phyloP scores from a whole-genome alignment of 768 basidiomycete species.

The Termitomyces sp. region DNA sequence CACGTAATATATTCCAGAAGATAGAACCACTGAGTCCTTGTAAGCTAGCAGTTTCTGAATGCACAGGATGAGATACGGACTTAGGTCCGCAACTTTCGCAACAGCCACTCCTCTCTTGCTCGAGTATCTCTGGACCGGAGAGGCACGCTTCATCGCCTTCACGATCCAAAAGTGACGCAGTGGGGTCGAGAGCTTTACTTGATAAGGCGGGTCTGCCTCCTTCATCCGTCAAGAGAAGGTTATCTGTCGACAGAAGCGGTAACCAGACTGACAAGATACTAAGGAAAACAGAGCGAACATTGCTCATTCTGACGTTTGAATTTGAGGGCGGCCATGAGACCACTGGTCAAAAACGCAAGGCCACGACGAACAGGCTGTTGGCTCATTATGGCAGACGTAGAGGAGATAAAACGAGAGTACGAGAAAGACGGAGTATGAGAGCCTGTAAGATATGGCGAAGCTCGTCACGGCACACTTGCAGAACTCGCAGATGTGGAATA shows the following conservation, averaged over 20 bases:
- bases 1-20: conserved; percentile 51
- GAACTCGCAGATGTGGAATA: too few relatives aligned
- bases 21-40: conserved; percentile 35
- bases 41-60: not conserved
- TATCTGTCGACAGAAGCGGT: conserved; percentile 25
- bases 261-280: not conserved
- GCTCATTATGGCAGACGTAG: conserved; percentile 10
- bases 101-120: conserved; percentile 29
- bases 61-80: not conserved
- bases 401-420: not conserved
- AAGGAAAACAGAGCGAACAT: conserved; percentile 26
- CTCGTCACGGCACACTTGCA: too few relatives aligned
- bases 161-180: conserved; percentile 12
- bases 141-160: conserved; percentile 25
- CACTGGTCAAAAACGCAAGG: conserved; percentile 37
- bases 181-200: conserved; percentile 8
- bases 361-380: conserved; percentile 8
- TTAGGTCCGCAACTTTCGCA: conserved; percentile 42
- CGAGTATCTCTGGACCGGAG: conserved; percentile 25
- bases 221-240: conserved; percentile 34
- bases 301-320: conserved; percentile 38
- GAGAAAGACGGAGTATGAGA: not conserved
- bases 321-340: conserved; percentile 40
- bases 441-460: too few relatives aligned
- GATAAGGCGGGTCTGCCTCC: conserved; percentile 30